phyloP scores from a whole-genome alignment of 768 basidiomycete genomes.

The Suillus spraguei region DNA sequence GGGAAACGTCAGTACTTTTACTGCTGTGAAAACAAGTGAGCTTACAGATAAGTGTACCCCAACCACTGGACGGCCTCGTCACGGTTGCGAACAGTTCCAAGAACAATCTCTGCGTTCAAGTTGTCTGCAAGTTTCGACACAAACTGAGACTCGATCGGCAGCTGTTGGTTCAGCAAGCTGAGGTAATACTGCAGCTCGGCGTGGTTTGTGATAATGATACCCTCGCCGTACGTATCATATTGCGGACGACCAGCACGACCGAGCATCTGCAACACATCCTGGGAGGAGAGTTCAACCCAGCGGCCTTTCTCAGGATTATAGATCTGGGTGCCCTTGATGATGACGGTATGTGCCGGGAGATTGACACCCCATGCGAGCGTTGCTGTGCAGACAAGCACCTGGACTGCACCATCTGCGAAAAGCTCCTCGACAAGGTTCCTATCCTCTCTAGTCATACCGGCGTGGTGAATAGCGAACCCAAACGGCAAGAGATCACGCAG shows the following conservation, averaged over 20 bases:
- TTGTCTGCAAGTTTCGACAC: constrained; percentile 93
- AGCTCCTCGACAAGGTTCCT: constrained; percentile 92
- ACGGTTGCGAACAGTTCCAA: constrained; percentile 91
- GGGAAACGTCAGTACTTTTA: constrained; percentile 14
- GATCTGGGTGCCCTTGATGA: constrained; percentile 99
- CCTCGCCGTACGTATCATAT: constrained; percentile 96
- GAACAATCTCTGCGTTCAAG: constrained; percentile 94
- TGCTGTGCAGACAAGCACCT: constrained; percentile 95
- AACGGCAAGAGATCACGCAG: constrained; percentile 91
- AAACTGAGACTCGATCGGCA: constrained; percentile 97
- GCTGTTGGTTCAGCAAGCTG: constrained; percentile 92
- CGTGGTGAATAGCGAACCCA: constrained; percentile 97
- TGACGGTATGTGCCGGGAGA: constrained; percentile 94
- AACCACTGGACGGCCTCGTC: constrained; percentile 99
- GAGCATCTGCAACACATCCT: constrained; percentile 98
- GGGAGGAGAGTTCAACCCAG: constrained; percentile 94
- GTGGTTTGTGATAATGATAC: constrained; percentile 98
- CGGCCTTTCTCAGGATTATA: constrained; percentile 99
- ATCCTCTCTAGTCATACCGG: constrained; percentile 93
- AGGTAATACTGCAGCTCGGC: constrained; percentile 97
- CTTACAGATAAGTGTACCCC: constrained; percentile 91
- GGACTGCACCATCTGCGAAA: constrained; percentile 89
- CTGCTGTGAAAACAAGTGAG: constrained; percentile 18
- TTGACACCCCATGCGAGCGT: constrained; percentile 99
- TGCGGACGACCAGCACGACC: constrained; percentile 97